Conservation (phyloP, 345 rosid species). For the Crucihimalaya himalaica region DNA sequence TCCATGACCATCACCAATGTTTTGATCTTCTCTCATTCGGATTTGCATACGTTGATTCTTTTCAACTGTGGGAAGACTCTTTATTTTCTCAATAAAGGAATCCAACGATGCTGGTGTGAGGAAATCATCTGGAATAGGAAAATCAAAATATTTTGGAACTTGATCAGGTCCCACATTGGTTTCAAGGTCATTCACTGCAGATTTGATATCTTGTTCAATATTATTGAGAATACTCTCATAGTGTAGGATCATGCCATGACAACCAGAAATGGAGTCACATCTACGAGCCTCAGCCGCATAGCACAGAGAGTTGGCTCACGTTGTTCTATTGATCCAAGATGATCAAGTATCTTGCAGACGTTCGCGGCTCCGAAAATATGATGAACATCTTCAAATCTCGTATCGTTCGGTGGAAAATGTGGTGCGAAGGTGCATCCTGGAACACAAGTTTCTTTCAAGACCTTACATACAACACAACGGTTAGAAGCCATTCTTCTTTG, state of each 20-base stretch:
- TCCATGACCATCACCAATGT: background rate
- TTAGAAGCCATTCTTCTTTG: background rate
- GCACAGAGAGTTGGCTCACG: background rate
- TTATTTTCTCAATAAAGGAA: background rate
- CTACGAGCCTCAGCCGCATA: background rate
- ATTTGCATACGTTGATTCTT: too few species aligned
- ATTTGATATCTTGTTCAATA: background rate
- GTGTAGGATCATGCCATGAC: background rate
- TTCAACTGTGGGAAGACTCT: background rate
- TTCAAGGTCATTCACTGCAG: background rate
- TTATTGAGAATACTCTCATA: background rate
- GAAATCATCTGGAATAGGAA: background rate
- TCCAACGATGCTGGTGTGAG: background rate
- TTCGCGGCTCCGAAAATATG: background rate
- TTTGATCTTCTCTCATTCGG: too few species aligned
- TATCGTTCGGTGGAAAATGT: background rate
- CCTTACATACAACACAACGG: background rate
- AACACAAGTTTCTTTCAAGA: background rate
- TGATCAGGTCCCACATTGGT: background rate
- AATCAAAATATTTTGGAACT: background rate
- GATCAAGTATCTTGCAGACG: background rate
- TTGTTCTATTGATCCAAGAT: background rate
- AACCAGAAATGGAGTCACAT: background rate
- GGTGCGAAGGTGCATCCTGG: background rate
- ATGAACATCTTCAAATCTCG: background rate